Conservation (phyloP, 352 stramenopile genomes). For the Aphanomyces astaci region DNA sequence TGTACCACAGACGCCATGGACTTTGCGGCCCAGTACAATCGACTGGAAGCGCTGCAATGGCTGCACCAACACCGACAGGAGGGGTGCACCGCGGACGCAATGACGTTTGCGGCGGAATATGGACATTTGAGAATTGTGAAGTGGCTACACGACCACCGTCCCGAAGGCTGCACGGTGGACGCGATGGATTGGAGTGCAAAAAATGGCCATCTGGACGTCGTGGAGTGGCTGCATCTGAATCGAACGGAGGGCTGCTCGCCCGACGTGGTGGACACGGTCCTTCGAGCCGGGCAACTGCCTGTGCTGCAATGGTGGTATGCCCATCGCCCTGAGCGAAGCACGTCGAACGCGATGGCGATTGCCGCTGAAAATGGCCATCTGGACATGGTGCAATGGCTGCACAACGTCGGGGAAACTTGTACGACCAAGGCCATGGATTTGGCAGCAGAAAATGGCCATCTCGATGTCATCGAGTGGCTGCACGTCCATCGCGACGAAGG, state of each 20-base stretch:
- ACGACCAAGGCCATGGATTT: conserved; percentile 23
- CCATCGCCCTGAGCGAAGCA: conserved; percentile 20
- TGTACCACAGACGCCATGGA: conserved; percentile 78
- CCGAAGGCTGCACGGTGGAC: conserved; percentile 27
- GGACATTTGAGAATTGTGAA: conserved; percentile 32
- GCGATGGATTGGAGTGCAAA: conserved; percentile 31
- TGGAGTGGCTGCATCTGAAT: conserved; percentile 30
- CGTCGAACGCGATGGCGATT: conserved; percentile 20
- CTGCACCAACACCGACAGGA: conserved; percentile 20
- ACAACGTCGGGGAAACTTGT: conserved; percentile 5
- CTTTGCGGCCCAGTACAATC: conserved; percentile 53
- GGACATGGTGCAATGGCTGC: conserved; percentile 20
- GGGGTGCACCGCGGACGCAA: conserved; percentile 22
- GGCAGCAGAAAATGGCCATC: conserved; percentile 21
- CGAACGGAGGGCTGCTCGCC: conserved; percentile 26
- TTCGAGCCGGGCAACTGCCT: conserved; percentile 28
- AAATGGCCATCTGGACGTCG: conserved; percentile 31
- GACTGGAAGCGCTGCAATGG: conserved; percentile 46
- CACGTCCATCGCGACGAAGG: conserved; percentile 26
- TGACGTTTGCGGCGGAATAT: conserved; percentile 29
- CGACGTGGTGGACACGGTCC: conserved; percentile 30
- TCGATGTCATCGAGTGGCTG: conserved; percentile 25
- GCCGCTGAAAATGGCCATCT: conserved; percentile 23
- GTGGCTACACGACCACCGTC: conserved; percentile 32
- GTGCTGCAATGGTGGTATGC: conserved; percentile 27